Conservation (phyloP, 2,329 filamentous ascomycete species). For the Remersonia thermophila region DNA sequence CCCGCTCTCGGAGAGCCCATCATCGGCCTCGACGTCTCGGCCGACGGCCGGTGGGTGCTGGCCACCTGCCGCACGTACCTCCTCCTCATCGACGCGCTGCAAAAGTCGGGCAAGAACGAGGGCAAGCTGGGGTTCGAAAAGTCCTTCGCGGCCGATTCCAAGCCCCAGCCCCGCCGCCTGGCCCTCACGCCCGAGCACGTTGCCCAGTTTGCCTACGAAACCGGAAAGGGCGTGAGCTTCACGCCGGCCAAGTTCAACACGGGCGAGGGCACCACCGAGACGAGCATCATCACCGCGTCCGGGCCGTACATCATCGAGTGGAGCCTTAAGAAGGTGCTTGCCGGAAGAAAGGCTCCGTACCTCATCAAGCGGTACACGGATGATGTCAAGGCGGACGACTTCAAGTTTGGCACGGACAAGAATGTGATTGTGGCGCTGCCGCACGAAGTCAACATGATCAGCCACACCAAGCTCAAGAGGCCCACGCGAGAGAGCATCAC, state of each 20-base stretch:
- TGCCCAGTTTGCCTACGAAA: conserved; percentile 95
- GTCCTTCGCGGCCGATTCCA: conserved; percentile 80
- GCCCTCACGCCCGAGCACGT: conserved; percentile 84
- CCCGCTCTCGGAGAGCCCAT: conserved; percentile 92
- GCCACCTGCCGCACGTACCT: conserved; percentile 92
- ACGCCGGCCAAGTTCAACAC: conserved; percentile 92
- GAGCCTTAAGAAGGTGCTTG: conserved; percentile 82
- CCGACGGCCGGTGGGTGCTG: conserved; percentile 89
- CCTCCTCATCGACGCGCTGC: conserved; percentile 79
- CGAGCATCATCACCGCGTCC: conserved; percentile 90
- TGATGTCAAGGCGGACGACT: conserved; percentile 95
- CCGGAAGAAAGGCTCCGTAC: conserved; percentile 75
- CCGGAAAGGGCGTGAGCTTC: conserved; percentile 72
- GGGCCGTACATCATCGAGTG: conserved; percentile 96
- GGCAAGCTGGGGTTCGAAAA: conserved; percentile 97
- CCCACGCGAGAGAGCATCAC: conserved; percentile 92
- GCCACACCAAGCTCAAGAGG: conserved; percentile 69
- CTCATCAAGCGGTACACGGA: conserved; percentile 93
- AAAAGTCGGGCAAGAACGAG: conserved; percentile 89
- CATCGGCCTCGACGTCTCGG: conserved; percentile 86
- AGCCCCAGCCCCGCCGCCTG: conserved; percentile 84
- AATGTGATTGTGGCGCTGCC: conserved; percentile 95
- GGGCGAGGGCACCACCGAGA: conserved; percentile 67
- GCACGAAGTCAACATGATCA: conserved; percentile 97
- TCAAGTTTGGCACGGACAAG: conserved; percentile 94